phyloP scores from a whole-genome alignment of 208 protist genomes.

The Leishmania amazonensis region DNA sequence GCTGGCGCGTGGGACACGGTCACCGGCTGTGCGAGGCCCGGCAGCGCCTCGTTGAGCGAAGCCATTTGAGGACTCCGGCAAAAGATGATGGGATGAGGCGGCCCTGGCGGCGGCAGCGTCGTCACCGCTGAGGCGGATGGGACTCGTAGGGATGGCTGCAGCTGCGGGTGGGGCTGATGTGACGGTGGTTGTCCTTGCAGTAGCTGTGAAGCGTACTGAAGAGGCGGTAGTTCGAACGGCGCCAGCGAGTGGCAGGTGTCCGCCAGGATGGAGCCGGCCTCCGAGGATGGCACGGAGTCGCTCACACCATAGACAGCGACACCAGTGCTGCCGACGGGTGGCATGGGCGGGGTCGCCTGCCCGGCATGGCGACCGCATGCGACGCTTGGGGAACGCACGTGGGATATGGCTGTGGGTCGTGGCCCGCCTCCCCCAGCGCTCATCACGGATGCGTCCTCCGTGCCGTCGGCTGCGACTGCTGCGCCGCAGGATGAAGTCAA shows the following conservation, averaged over 20 bases:
- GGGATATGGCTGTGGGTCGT: not conserved
- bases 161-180: not conserved
- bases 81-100: not conserved
- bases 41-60: not conserved
- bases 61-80: not conserved
- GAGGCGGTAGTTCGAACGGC: slow-evolving; percentile 2
- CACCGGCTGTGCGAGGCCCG: not conserved
- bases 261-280: not conserved
- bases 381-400: not conserved
- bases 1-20: not conserved
- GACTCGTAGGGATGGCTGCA: not conserved
- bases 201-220: not conserved
- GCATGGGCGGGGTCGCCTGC: not conserved
- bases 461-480: not conserved
- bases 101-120: not conserved
- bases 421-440: not conserved
- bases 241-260: slow-evolving; percentile 23
- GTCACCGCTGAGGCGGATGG: not conserved
- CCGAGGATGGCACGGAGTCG: not conserved
- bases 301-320: not conserved
- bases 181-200: not conserved
- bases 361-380: not conserved
- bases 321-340: not conserved
- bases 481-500: not conserved
- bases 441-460: not conserved